phyloP scores from a whole-genome alignment of 202 grass and related monocot species.

The Zizania palustris region DNA sequence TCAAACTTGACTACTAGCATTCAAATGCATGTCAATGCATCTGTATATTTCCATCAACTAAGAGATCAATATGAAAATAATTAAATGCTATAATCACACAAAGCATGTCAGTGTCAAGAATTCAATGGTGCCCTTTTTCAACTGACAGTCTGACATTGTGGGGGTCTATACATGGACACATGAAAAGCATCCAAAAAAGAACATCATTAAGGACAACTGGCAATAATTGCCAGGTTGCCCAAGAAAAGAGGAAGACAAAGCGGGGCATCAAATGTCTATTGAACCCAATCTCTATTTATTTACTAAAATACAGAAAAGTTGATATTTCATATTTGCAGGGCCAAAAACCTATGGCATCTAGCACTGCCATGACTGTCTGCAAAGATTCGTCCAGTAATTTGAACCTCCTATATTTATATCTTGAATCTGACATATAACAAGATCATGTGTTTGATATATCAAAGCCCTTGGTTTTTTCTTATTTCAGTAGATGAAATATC shows the following conservation, averaged over 20 bases:
- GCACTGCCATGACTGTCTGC: neutral
- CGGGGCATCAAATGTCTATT: neutral
- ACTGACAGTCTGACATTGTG: neutral
- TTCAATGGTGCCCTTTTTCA: conserved; percentile 18
- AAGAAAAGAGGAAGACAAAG: conserved; percentile 11
- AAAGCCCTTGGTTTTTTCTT: conserved; percentile 59
- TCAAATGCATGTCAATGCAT: conserved; percentile 36
- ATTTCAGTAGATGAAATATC: conserved; percentile 91
- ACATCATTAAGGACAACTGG: neutral
- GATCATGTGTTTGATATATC: conserved; percentile 26
- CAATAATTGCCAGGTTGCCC: neutral
- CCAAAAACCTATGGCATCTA: conserved; percentile 17
- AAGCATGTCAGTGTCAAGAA: conserved; percentile 23
- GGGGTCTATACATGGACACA: conserved; percentile 6
- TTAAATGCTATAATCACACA: conserved; percentile 31
- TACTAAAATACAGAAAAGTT: conserved; percentile 13
- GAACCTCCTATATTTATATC: neutral
- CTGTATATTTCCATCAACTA: conserved; percentile 40
- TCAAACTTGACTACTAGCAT: conserved; percentile 12
- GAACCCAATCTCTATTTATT: neutral
- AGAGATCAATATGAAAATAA: conserved; percentile 19
- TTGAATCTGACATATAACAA: conserved; percentile 14
- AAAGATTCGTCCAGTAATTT: conserved; percentile 16
- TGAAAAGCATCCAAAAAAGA: conserved; percentile 18
- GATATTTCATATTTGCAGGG: neutral